Conservation (phyloP, 768 basidiomycete genomes). For the Lyophyllum decastes region DNA sequence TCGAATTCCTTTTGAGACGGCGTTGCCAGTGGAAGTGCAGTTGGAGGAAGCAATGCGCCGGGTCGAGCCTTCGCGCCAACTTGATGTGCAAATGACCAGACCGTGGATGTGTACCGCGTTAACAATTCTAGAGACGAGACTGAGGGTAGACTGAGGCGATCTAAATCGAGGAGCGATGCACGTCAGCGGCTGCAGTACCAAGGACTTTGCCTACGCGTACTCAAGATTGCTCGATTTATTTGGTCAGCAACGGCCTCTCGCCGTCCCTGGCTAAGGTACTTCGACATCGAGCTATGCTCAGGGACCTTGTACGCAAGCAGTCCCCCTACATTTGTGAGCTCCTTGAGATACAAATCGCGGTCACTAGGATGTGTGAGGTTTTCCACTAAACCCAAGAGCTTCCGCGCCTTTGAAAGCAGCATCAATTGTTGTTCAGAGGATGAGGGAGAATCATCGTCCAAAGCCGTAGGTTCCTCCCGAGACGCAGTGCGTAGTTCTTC, state of each 20-base stretch:
- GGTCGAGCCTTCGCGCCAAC: conserved; percentile 46
- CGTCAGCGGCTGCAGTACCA: not conserved
- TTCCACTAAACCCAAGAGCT: conserved; percentile 64
- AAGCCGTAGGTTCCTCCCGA: not conserved
- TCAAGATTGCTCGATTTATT: conserved; percentile 82
- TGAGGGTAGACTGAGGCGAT: conserved; percentile 47
- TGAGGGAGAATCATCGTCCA: conserved; percentile 26
- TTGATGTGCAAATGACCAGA: conserved; percentile 62
- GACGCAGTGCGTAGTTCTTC: not conserved
- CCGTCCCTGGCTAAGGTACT: conserved; percentile 75
- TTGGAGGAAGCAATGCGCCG: conserved; percentile 49
- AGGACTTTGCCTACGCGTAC: conserved; percentile 47
- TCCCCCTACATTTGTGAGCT: conserved; percentile 73
- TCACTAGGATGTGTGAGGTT: conserved; percentile 57
- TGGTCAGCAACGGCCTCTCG: conserved; percentile 85
- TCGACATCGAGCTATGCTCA: conserved; percentile 71
- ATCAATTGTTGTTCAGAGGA: conserved; percentile 44
- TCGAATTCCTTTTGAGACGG: conserved; percentile 35
- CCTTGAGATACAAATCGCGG: conserved; percentile 61
- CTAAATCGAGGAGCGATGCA: conserved; percentile 32
- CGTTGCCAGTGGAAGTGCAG: conserved; percentile 17
- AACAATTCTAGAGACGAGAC: conserved; percentile 65
- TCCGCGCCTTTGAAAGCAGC: conserved; percentile 60
- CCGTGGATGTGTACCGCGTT: conserved; percentile 62
- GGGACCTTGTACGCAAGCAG: conserved; percentile 84